Conservation (phyloP, 352 stramenopile genomes). For the Globisporangium nagaii region DNA sequence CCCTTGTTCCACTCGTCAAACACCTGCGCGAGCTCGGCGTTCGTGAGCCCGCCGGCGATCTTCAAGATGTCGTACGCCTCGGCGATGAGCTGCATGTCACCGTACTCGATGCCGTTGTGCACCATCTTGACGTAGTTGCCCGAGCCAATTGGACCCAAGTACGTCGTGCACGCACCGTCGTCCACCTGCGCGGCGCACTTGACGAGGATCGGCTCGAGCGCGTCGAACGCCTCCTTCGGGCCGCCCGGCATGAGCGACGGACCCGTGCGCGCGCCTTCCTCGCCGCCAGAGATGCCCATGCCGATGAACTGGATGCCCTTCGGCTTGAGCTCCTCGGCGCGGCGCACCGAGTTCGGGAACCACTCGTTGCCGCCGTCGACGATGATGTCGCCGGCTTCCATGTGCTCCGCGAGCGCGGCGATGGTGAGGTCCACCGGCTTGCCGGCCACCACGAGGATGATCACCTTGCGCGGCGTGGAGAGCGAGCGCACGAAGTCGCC, state of each 20-base stretch:
- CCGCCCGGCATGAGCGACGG: slow-evolving; percentile 98
- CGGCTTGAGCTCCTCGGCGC: slow-evolving; percentile 87
- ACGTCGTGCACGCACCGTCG: slow-evolving; percentile 94
- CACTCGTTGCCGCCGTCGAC: slow-evolving; percentile 99
- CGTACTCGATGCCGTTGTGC: slow-evolving; percentile 99
- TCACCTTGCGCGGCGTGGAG: slow-evolving; percentile 94
- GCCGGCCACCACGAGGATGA: slow-evolving; percentile 98
- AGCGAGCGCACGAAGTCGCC: slow-evolving; percentile 92
- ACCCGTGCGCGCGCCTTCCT: slow-evolving; percentile 97
- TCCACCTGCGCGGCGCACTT: slow-evolving; percentile 96
- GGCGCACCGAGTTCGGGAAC: slow-evolving; percentile 96
- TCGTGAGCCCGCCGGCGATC: slow-evolving; percentile 86
- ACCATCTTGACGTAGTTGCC: slow-evolving; percentile 99
- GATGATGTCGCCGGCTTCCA: slow-evolving; percentile 96
- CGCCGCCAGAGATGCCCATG: slow-evolving; percentile 98
- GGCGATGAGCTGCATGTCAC: slow-evolving; percentile 99
- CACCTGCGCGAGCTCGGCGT: slow-evolving; percentile 88
- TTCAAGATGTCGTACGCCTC: slow-evolving; percentile 98
- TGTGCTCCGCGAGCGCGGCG: slow-evolving; percentile 72
- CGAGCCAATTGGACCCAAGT: slow-evolving; percentile 93
- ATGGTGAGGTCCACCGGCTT: slow-evolving; percentile 95
- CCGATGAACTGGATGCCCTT: slow-evolving; percentile 98
- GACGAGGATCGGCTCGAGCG: slow-evolving; percentile 95
- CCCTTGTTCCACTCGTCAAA: slow-evolving; percentile 98
- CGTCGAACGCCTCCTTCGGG: slow-evolving; percentile 93